These are phyloP conservation scores for Alternaria brassicicola DNA, from an alignment of 2,329 filamentous ascomycete genomes.

Conservation along the genomic window DNA sequence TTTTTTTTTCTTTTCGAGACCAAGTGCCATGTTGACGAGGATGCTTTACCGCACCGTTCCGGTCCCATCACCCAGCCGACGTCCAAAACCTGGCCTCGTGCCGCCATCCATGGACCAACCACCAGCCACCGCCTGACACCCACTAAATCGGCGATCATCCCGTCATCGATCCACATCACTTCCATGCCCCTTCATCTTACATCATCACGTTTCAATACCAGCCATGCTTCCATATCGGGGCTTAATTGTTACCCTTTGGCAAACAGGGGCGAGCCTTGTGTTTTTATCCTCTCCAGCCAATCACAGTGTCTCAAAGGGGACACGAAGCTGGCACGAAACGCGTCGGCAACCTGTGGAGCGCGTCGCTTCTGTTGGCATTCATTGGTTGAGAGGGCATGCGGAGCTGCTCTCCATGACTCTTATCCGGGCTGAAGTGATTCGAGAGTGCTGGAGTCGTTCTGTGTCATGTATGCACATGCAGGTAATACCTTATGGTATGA, in stretches of 20 bases:
- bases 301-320: neutral
- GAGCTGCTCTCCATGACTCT: neutral
- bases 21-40: neutral
- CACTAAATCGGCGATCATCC: constrained; percentile 1
- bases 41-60: neutral
- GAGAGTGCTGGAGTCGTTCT: neutral
- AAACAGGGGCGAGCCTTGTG: neutral
- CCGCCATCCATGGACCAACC: neutral
- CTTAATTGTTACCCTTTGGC: constrained; percentile 1
- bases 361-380: neutral
- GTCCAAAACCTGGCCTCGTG: neutral
- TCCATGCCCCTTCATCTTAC: neutral
- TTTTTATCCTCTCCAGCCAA: neutral
- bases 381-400: neutral
- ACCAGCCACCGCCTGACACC: neutral
- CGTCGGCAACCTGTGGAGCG: constrained; percentile 4
- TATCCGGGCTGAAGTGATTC: neutral
- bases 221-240: neutral
- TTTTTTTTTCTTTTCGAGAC: neutral
- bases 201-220: constrained; percentile 5
- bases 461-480: neutral
- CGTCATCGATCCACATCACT: neutral
- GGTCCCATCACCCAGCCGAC: constrained; percentile 8
- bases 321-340: constrained; percentile 21
- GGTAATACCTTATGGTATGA: neutral